phyloP scores from a whole-genome alignment of 1,139 yeast genomes.

The Tardiomyces blankii region DNA sequence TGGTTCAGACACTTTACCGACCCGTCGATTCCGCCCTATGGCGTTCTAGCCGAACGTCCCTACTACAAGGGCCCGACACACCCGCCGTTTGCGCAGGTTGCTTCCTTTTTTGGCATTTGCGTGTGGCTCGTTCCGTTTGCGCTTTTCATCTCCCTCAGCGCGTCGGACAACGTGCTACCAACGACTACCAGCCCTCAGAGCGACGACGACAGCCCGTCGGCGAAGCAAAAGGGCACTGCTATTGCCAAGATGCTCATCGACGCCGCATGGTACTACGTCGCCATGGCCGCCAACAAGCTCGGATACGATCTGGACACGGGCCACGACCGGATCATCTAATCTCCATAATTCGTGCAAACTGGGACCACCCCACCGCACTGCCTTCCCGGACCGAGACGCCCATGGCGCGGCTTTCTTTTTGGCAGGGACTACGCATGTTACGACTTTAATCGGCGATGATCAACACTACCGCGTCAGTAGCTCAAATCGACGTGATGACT shows the following conservation, averaged over 20 bases:
- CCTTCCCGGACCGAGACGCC: too few relatives aligned
- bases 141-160: conserved; percentile 81
- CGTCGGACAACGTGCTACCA: conserved; percentile 84
- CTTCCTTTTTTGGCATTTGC: conserved; percentile 87
- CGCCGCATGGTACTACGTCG: conserved; percentile 38
- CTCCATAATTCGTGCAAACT: too few relatives aligned
- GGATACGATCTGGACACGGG: conserved; percentile 49
- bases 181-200: conserved; percentile 14
- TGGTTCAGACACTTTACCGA: conserved; percentile 86
- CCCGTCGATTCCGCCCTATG: conserved; percentile 41
- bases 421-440: too few relatives aligned
- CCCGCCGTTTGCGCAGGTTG: conserved; percentile 78
- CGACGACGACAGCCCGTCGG: conserved; percentile 21
- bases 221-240: conserved; percentile 34
- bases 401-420: too few relatives aligned
- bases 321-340: conserved; percentile 1
- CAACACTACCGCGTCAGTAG: too few relatives aligned
- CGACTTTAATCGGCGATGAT: too few relatives aligned
- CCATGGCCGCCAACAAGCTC: conserved; percentile 37
- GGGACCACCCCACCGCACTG: too few relatives aligned
- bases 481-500: too few relatives aligned
- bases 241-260: conserved; percentile 58
- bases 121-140: conserved; percentile 95
- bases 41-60: conserved; percentile 21
- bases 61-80: conserved; percentile 40